These are phyloP conservation scores for Ophiostoma populinum DNA, from an alignment of 2,329 filamentous ascomycete species.

Conservation along the genomic window DNA sequence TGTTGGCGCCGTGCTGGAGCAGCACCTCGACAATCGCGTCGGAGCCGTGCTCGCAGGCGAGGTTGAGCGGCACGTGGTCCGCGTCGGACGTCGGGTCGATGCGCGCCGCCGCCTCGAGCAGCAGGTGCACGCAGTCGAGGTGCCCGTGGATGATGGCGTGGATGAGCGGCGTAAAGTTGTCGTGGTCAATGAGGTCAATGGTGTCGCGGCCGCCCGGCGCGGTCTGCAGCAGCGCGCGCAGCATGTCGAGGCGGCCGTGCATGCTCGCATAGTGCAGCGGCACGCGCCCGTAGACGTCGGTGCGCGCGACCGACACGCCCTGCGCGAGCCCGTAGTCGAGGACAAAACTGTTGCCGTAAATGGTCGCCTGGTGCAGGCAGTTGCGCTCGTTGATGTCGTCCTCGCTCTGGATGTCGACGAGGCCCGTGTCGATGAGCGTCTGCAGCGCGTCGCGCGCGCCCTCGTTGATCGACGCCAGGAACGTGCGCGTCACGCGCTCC, in stretches of 20 bases:
- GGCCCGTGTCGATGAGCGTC: constrained; percentile 58
- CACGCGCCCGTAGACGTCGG: constrained; percentile 86
- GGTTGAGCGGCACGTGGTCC: constrained; percentile 84
- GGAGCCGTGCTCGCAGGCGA: constrained; percentile 88
- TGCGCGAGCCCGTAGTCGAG: constrained; percentile 57
- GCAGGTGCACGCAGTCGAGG: constrained; percentile 58
- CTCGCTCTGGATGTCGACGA: constrained; percentile 82
- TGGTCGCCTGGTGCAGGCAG: constrained; percentile 89
- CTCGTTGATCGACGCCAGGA: constrained; percentile 76
- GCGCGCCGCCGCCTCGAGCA: constrained; percentile 63
- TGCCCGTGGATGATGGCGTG: constrained; percentile 86
- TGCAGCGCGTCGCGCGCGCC: constrained; percentile 61
- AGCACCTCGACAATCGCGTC: constrained; percentile 71
- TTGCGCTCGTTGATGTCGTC: constrained; percentile 98
- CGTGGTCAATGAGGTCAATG: constrained; percentile 79
- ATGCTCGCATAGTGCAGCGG: constrained; percentile 93
- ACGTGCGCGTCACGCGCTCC: constrained; percentile 76
- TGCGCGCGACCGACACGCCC: constrained; percentile 59
- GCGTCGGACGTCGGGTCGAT: constrained; percentile 73
- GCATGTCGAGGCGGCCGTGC: constrained; percentile 75
- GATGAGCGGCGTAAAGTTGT: constrained; percentile 92
- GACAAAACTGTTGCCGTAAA: constrained; percentile 72
- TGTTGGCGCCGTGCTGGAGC: constrained; percentile 59
- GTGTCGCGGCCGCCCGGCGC: constrained; percentile 46
- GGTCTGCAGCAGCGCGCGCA: constrained; percentile 54